Evolutionary conservation across 1,139 yeast genomes (phyloP).

Genomic region (Yueomyces sp.): DNA sequence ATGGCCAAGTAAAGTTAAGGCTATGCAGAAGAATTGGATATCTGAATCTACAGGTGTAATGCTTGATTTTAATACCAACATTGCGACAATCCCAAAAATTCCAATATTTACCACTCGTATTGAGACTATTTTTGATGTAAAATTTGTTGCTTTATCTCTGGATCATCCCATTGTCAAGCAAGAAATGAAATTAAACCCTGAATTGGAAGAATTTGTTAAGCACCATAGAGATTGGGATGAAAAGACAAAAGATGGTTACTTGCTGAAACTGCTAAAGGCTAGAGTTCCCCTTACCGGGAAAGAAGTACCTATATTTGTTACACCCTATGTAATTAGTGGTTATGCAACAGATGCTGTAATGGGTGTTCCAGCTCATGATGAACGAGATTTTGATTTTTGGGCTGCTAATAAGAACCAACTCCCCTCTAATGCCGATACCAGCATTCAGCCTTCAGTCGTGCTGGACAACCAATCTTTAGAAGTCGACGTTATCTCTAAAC

Average conservation of each 20-base stretch:
- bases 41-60: slow-evolving; percentile 81
- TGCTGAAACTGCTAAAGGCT: slow-evolving; percentile 34
- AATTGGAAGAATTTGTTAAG: slow-evolving; percentile 36
- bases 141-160: slow-evolving; percentile 65
- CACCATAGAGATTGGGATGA: slow-evolving; percentile 28
- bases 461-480: slow-evolving; percentile 5
- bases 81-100: slow-evolving; percentile 22
- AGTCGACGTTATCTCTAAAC: slow-evolving; percentile 15
- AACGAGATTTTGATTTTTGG: slow-evolving; percentile 78
- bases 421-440: background rate
- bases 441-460: background rate
- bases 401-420: slow-evolving; percentile 10
- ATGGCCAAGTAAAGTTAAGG: slow-evolving; percentile 85
- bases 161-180: slow-evolving; percentile 50
- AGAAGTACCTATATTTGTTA: slow-evolving; percentile 66
- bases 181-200: slow-evolving; percentile 26
- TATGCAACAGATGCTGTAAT: slow-evolving; percentile 92
- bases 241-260: slow-evolving; percentile 33
- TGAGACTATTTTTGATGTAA: slow-evolving; percentile 74
- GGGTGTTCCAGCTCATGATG: slow-evolving; percentile 96
- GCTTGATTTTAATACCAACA: slow-evolving; percentile 31
- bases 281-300: slow-evolving; percentile 44
- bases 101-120: slow-evolving; percentile 77
- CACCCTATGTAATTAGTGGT: slow-evolving; percentile 74
- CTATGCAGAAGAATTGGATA: slow-evolving; percentile 91